Evolutionary conservation across 2,329 filamentous ascomycete species (phyloP).

Genomic region (Trichothecium sympodiale): DNA sequence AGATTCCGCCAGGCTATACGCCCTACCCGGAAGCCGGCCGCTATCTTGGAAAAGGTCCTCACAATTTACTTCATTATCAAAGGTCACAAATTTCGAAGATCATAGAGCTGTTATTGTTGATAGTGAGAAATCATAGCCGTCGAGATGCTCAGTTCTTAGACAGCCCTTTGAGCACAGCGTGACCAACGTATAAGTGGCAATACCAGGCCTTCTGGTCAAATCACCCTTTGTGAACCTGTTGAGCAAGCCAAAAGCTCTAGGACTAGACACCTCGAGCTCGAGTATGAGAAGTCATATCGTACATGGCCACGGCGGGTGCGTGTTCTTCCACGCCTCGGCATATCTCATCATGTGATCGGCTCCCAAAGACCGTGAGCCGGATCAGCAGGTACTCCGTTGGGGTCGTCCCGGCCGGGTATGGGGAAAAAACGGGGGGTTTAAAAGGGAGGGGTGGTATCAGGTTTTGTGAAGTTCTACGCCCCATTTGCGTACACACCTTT

Average conservation of each 20-base stretch:
- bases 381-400: not conserved
- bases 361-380: no score
- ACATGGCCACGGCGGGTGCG: conserved; percentile 50
- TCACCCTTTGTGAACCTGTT: conserved; percentile 41
- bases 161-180: conserved; percentile 31
- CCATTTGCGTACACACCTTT: no score
- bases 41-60: conserved; percentile 49
- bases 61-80: no score
- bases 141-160: conserved; percentile 22
- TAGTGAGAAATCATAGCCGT: conserved; percentile 35
- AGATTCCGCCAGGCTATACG: no score
- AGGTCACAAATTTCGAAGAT: no score
- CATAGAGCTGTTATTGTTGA: conserved; percentile 45
- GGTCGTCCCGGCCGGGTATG: not conserved
- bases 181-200: conserved; percentile 44
- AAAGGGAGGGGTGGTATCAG: no score
- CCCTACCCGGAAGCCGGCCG: conserved; percentile 11
- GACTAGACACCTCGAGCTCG: conserved; percentile 46
- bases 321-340: conserved; percentile 52
- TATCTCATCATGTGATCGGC: conserved; percentile 13
- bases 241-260: conserved; percentile 42
- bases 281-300: conserved; percentile 50
- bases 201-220: conserved; percentile 32
- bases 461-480: no score
- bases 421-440: no score